Base-by-base conservation (phyloP, 75 land plant genomes). In the Picea sitchensis region DNA sequence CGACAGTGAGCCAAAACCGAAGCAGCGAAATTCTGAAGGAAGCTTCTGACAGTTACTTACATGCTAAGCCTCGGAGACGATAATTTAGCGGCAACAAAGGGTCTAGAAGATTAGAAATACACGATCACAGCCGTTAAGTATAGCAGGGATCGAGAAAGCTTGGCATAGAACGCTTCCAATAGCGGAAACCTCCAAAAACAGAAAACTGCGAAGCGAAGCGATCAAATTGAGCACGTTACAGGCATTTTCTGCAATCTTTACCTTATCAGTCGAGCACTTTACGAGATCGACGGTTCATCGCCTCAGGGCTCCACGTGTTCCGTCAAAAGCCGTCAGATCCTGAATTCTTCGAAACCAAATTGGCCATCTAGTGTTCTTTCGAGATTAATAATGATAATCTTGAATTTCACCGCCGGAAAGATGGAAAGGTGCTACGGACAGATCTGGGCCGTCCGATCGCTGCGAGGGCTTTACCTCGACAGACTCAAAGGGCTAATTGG, bases 361-460 rank as follows among this genome's bases (percentile, higher is more conserved):
- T 51, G 54, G 54, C 9, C 54, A 51, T 51, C 54, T 51, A 51
- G 9, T 11, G 9, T 8, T 51, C 54, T 51, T 51, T 51, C 54
- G 9, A 51, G 54, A 44, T 44, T 44, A 30, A 30, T 63, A 30
- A 63, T 30, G 12, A 23, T 63, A 63, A 63, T 63, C 65, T 63
- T 63, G 65, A 63, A 26, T 63, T 63, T 63, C 65, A 63, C 30
- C 65, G 65, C 65, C 65, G 30, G 30, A 63, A 63, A 63, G 65
- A 11, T 63, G 5, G 65, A 23, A 30, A 13, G 3, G 65, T 23
- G 13, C 30, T 23, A 30, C 14, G 30, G 13, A 26, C 65, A 26
- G 14, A 44, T 61, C n/a, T 20, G 63, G 15, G 7, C 63, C 17
- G 63, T 30, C 23, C 30, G 65, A 63, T 63, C 31, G 31, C 30